These are phyloP conservation scores for Nidularia sp. DNA, from an alignment of 768 basidiomycete species.

Conservation along the genomic window DNA sequence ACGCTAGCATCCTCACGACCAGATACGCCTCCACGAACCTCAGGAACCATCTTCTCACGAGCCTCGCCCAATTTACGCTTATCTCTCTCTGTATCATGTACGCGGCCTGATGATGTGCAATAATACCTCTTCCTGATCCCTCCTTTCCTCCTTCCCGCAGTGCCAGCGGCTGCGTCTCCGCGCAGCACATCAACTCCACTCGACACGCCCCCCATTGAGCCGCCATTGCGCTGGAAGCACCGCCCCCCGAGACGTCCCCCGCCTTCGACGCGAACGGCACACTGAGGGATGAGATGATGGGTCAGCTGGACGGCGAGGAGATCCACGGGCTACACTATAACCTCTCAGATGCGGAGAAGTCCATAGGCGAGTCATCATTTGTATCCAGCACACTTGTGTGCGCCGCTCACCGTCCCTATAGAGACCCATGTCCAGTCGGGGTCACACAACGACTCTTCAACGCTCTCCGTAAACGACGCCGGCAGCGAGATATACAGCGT, in stretches of 20 bases:
- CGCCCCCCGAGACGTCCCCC: slow-evolving; percentile 16
- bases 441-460: slow-evolving; percentile 17
- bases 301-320: slow-evolving; percentile 22
- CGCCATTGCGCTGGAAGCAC: slow-evolving; percentile 20
- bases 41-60: not conserved
- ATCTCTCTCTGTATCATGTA: not conserved
- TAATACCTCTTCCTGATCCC: too few species aligned
- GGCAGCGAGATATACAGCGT: slow-evolving; percentile 21
- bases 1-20: too few species aligned
- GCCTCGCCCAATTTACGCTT: not conserved
- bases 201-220: not conserved
- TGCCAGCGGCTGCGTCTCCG: too few species aligned
- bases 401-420: slow-evolving; percentile 6
- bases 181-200: too few species aligned
- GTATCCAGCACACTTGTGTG: not conserved
- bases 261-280: slow-evolving; percentile 13
- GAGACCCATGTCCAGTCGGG: slow-evolving; percentile 15
- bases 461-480: slow-evolving; percentile 12
- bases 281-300: slow-evolving; percentile 33
- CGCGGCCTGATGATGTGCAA: not conserved
- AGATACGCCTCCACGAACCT: not conserved
- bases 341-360: slow-evolving; percentile 24
- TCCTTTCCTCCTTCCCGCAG: too few species aligned
- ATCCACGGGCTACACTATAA: slow-evolving; percentile 13
- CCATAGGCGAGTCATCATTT: slow-evolving; percentile 17